These are phyloP conservation scores for Ustilago trichophora DNA, from an alignment of 1,284 basidiomycete genomes.

Conservation along the genomic window DNA sequence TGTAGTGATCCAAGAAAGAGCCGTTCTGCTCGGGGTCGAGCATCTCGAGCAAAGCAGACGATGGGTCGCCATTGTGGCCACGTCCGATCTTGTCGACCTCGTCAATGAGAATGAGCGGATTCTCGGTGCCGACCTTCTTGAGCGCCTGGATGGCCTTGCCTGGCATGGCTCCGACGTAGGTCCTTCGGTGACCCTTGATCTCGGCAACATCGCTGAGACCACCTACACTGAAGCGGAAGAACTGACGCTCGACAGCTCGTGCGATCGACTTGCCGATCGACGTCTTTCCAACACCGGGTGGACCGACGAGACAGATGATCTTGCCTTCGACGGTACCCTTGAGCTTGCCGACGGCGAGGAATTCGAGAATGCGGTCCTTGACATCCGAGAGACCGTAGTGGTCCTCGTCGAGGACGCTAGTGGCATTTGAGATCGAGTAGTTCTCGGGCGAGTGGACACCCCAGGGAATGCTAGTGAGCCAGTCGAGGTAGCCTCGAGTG, in stretches of 20 bases:
- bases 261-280: constrained; percentile 88
- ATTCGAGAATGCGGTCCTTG: constrained; percentile 96
- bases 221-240: constrained; percentile 96
- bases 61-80: constrained; percentile 91
- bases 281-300: constrained; percentile 96
- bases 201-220: constrained; percentile 97
- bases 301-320: constrained; percentile 95
- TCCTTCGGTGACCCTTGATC: constrained; percentile 97
- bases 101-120: constrained; percentile 89
- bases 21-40: constrained; percentile 97
- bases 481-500: constrained; percentile 71
- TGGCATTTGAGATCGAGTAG: constrained; percentile 86
- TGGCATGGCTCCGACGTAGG: constrained; percentile 88
- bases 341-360: constrained; percentile 95
- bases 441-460: constrained; percentile 94
- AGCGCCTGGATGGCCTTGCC: constrained; percentile 98
- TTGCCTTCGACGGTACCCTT: constrained; percentile 97
- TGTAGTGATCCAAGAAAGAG: constrained; percentile 94
- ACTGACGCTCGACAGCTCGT: constrained; percentile 82
- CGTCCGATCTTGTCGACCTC: constrained; percentile 99
- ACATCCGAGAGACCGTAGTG: constrained; percentile 94
- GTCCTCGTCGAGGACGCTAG: constrained; percentile 88
- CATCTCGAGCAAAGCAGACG: constrained; percentile 94
- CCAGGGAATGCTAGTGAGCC: constrained; percentile 87
- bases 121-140: constrained; percentile 95